Conservation (phyloP, 495 filamentous ascomycete species). For the Paragyromitra xinjiangensis region DNA sequence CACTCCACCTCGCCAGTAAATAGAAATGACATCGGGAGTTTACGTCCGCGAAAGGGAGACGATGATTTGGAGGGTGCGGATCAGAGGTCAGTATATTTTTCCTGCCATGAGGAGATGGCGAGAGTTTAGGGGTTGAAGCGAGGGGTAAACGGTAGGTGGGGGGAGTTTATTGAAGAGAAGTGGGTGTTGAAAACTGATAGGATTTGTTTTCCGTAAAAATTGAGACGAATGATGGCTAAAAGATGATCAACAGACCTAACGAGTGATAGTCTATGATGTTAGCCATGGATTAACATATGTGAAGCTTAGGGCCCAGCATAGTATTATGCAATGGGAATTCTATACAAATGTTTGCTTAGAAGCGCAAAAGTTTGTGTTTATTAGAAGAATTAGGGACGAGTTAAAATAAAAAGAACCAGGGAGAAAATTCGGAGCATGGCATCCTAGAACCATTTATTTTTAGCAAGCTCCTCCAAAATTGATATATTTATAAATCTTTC, state of each 20-base stretch:
- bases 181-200: background rate
- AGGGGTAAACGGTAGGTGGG: background rate
- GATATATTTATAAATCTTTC: too few species aligned
- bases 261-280: background rate
- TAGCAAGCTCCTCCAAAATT: too few species aligned
- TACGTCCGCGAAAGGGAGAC: slow-evolving; percentile 7
- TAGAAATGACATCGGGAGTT: slow-evolving; percentile 15
- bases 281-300: background rate
- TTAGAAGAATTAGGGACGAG: background rate
- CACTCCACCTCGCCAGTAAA: slow-evolving; percentile 16
- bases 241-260: background rate
- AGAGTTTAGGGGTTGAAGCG: background rate
- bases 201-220: background rate
- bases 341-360: background rate
- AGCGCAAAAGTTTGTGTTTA: background rate
- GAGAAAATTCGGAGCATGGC: too few species aligned
- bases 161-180: background rate
- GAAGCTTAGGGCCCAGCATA: background rate
- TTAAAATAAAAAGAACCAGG: too few species aligned
- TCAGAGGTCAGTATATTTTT: slow-evolving; percentile 38
- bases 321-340: background rate
- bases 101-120: slow-evolving; percentile 30
- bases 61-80: slow-evolving; percentile 14
- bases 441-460: too few species aligned
- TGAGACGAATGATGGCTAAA: background rate